Evolutionary conservation across 2,329 filamentous ascomycete genomes (phyloP).

Genomic region (Cercospora canescens): DNA sequence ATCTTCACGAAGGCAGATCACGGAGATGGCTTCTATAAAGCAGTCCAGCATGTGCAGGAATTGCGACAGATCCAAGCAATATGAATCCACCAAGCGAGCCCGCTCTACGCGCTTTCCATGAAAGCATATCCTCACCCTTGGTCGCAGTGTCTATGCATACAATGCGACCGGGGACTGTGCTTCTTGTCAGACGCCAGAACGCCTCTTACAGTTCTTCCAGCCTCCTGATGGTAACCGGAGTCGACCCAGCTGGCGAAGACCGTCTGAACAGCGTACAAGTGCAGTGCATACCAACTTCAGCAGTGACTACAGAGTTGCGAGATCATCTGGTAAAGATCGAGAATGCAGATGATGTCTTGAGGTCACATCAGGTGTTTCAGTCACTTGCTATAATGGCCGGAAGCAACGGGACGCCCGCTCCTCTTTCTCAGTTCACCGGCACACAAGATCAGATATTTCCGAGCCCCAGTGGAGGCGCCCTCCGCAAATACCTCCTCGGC

Average conservation of each 20-base stretch:
- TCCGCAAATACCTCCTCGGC: neutral
- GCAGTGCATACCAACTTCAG: neutral
- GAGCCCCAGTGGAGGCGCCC: neutral
- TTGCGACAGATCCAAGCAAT: neutral
- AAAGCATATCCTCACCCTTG: neutral
- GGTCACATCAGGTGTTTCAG: neutral
- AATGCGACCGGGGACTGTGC: neutral
- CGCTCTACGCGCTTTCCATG: neutral
- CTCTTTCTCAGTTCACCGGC: neutral
- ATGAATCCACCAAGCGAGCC: neutral
- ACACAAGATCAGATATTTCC: neutral
- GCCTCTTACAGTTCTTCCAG: neutral
- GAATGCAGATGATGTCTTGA: conserved; percentile 4
- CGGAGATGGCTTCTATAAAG: neutral
- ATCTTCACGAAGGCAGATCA: neutral
- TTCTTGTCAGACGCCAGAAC: neutral
- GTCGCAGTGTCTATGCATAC: neutral
- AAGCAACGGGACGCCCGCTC: neutral
- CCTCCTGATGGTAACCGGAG: neutral
- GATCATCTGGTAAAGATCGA: neutral
- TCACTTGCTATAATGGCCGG: neutral
- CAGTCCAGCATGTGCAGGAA: too few species aligned
- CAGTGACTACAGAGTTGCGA: neutral
- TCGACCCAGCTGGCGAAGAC: neutral
- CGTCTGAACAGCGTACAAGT: neutral